Percentiles rank a stretch among this genome's conserved stretches.
These are phyloP conservation scores for Pulveroboletus sp. DNA, from an alignment of 768 basidiomycete genomes.

Conservation along the genomic window DNA sequence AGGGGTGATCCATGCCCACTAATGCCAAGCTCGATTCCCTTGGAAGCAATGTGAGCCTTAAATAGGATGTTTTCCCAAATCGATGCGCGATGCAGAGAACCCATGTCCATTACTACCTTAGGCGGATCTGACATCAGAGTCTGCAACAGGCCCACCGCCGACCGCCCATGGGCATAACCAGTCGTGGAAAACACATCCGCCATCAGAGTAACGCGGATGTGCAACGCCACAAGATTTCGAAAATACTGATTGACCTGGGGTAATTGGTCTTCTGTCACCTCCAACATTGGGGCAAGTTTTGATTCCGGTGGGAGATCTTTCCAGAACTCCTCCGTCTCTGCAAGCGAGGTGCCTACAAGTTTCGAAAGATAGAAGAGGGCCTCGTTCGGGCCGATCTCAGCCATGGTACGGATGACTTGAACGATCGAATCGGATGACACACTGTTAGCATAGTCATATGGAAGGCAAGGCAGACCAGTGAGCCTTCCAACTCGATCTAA, in stretches of 20 bases:
- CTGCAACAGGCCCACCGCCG: conserved; percentile 69
- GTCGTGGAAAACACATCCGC: conserved; percentile 85
- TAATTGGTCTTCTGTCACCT: conserved; percentile 45
- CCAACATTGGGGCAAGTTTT: conserved; percentile 61
- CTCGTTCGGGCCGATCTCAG: conserved; percentile 76
- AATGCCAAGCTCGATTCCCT: conserved; percentile 48
- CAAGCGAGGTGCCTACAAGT: conserved; percentile 65
- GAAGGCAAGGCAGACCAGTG: conserved; percentile 79
- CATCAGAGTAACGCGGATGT: conserved; percentile 76
- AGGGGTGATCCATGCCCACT: conserved; percentile 43
- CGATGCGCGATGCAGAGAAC: conserved; percentile 72
- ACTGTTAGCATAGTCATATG: conserved; percentile 83
- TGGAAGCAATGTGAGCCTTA: conserved; percentile 50
- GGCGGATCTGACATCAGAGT: conserved; percentile 63
- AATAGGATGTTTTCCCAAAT: conserved; percentile 86
- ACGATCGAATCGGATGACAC: conserved; percentile 84
- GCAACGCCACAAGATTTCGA: conserved; percentile 66
- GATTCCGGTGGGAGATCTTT: conserved; percentile 46
- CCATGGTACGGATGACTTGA: conserved; percentile 84
- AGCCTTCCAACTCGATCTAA: conserved; percentile 71
- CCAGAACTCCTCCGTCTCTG: conserved; percentile 73
- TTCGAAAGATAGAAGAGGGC: conserved; percentile 66
- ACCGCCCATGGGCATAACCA: conserved; percentile 75
- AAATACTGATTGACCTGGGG: conserved; percentile 57
- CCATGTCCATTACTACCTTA: conserved; percentile 66